These are phyloP conservation scores for Scytalidium lignicola DNA, from an alignment of 2,329 filamentous ascomycete species.

Conservation along the genomic window DNA sequence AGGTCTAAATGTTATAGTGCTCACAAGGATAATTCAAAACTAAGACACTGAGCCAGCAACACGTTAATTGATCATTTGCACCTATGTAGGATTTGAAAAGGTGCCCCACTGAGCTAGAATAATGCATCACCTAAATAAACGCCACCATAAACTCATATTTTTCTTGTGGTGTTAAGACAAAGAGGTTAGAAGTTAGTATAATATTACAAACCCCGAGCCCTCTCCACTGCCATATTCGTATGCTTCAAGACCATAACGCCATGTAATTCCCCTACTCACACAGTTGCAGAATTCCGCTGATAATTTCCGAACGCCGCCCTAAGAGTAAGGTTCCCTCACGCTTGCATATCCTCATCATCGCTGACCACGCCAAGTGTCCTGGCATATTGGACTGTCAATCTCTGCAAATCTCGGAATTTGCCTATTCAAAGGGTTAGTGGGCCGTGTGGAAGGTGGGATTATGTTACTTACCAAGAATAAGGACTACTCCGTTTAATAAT, in stretches of 20 bases:
- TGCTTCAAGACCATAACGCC: neutral
- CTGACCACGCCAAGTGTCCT: conserved; percentile 62
- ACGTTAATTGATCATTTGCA: too few species aligned
- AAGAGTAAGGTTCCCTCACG: neutral
- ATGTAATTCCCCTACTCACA: neutral
- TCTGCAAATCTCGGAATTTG: conserved; percentile 91
- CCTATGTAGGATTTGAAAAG: too few species aligned
- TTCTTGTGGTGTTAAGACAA: neutral
- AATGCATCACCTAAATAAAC: neutral
- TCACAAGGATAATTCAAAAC: too few species aligned
- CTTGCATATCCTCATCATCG: conserved; percentile 19
- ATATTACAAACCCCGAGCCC: neutral
- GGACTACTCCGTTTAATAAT: conserved; percentile 81
- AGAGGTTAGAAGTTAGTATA: neutral
- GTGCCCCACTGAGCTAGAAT: neutral
- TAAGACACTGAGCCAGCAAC: too few species aligned
- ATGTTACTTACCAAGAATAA: conserved; percentile 74
- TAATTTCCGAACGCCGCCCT: neutral
- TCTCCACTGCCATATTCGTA: neutral
- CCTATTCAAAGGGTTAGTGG: conserved; percentile 44
- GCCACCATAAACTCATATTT: neutral
- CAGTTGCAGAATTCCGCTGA: conserved; percentile 1
- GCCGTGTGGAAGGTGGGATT: neutral
- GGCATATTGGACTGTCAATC: conserved; percentile 92
- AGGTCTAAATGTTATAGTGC: too few species aligned